These are phyloP conservation scores for Fusarium luffae DNA, from an alignment of 2,329 filamentous ascomycete species.

Conservation along the genomic window DNA sequence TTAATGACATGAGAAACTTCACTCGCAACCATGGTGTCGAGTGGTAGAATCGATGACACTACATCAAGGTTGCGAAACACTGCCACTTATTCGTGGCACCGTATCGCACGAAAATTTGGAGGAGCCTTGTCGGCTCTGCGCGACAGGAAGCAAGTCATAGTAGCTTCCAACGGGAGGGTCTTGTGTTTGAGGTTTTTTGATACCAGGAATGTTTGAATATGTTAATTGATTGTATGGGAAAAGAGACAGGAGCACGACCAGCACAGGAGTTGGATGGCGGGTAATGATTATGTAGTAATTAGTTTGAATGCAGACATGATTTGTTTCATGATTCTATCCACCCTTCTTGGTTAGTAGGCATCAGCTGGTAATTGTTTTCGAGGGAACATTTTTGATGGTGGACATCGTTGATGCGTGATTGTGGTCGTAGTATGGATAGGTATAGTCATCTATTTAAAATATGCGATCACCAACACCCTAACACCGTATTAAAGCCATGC, in stretches of 20 bases:
- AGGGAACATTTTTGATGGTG: not conserved
- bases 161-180: conserved; percentile 7
- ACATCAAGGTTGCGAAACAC: not conserved
- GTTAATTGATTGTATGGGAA: conserved; percentile 20
- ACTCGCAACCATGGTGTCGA: not conserved
- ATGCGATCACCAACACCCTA: conserved; percentile 28
- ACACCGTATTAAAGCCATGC: conserved; percentile 40
- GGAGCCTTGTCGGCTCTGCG: conserved; percentile 6
- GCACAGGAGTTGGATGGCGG: conserved; percentile 22
- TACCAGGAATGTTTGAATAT: conserved; percentile 17
- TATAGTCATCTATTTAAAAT: conserved; percentile 32
- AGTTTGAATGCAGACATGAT: conserved; percentile 3
- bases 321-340: not conserved
- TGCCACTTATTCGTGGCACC: not conserved
- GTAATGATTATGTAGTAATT: conserved; percentile 38
- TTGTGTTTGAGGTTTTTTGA: conserved; percentile 7
- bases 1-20: not conserved
- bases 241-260: conserved; percentile 3
- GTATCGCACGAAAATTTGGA: conserved; percentile 1
- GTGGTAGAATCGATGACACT: not conserved
- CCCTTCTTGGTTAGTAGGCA: not conserved
- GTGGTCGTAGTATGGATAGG: not conserved
- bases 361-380: not conserved
- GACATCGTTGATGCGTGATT: not conserved
- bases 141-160: conserved; percentile 14